Evolutionary conservation across 192 early-diverging fungal genomes (phyloP), one percentile per base, ranked within the genome.

Genomic region (Coemansia sp.): DNA sequence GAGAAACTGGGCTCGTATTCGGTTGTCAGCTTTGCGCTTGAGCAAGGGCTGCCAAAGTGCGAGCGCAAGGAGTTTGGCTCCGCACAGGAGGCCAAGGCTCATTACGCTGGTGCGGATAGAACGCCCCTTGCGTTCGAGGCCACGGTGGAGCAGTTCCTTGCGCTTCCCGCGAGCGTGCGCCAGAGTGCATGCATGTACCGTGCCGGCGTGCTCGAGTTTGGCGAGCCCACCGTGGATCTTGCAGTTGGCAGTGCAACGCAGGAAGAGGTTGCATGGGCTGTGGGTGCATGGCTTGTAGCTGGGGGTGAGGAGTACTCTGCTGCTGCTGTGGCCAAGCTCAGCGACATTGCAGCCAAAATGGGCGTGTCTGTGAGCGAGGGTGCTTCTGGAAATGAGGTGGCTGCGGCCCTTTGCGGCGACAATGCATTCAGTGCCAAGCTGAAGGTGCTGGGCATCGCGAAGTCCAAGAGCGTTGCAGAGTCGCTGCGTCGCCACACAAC

Each of bases 201-300:
- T 10, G 64, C 74, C 31, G 68, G 18, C 3, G 43, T 26, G 31
- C 63, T 70, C 15, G 51, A 55, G 29, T 77, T 77, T 60, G 68
- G 42, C 64, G 21, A 58, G 39, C 39, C 61, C 6, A 2, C 68
- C 1, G 51, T 64, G 8, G 61, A 71, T 4, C 57, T 77, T 5
- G 35, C 68, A 2, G 46, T 77, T 40, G 74, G 68, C 42, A 16
- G 7, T 15, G 74, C 74, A 0, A 40, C 64, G 18, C 46, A 63
- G 49, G 74, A 59, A 53, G 74, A 77, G 46, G 68, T 71, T 18
- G 74, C 74, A 8, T 77, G 74, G 74, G 68, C 35, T 5, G 25
- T 77, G 1, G 74, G 74, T 29, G 42, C 64, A 25, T 71, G 61
- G 68, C 57, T 75, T 7, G 43, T 46, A 7, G 18, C 43, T 18